Evolutionary conservation across 345 rosid genomes (phyloP).

Genomic region (Theobroma cacao): DNA sequence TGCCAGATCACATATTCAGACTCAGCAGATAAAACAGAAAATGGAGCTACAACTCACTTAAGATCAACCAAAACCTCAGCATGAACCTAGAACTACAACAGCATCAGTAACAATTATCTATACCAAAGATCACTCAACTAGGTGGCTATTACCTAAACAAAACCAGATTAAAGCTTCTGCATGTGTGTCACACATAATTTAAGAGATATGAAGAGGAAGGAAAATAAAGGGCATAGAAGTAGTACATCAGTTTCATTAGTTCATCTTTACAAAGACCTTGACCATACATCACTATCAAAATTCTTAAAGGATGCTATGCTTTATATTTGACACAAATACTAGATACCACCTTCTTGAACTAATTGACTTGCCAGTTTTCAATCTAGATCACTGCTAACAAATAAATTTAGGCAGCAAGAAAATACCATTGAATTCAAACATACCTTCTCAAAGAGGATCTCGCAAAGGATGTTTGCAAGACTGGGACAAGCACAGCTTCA

Average conservation of each 20-base stretch:
- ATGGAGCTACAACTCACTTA: not conserved
- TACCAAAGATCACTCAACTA: not conserved
- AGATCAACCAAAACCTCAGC: not conserved
- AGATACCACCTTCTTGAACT: conserved; percentile 15
- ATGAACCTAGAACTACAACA: not conserved
- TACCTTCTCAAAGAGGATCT: conserved; percentile 91
- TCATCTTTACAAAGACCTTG: conserved; percentile 3
- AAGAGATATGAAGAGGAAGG: not conserved
- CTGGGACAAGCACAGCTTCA: conserved; percentile 91
- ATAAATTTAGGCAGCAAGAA: not conserved
- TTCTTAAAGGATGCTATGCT: not conserved
- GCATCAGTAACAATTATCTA: not conserved
- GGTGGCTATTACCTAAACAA: not conserved
- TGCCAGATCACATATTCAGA: conserved; percentile 40
- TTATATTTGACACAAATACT: not conserved
- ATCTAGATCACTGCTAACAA: conserved; percentile 17
- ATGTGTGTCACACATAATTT: not conserved
- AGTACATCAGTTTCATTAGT: not conserved
- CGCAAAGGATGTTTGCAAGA: conserved; percentile 76
- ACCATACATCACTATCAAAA: conserved; percentile 1
- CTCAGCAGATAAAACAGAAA: not conserved
- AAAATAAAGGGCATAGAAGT: not conserved
- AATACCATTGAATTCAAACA: conserved; percentile 16
- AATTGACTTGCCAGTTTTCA: not conserved
- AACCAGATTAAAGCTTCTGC: not conserved